These are phyloP conservation scores for Babjeviella inositovora DNA, from an alignment of 805 yeast species.

Conservation along the genomic window DNA sequence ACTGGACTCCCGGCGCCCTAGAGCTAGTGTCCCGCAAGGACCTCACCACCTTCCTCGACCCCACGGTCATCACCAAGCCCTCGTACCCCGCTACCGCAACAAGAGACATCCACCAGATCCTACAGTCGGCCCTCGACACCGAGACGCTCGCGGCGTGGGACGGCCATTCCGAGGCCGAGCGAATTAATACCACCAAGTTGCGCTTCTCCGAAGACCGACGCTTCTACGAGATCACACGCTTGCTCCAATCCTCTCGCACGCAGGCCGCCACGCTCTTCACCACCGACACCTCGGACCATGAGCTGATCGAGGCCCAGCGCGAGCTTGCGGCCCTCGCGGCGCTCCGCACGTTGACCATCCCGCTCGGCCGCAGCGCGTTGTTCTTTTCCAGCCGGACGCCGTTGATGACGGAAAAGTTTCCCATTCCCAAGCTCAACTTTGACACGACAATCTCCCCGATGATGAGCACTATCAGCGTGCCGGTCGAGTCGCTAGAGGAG, in stretches of 20 bases:
- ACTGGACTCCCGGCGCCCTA: slow-evolving; percentile 27
- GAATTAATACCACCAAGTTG: slow-evolving; percentile 48
- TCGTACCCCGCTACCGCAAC: slow-evolving; percentile 3
- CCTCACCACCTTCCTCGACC: slow-evolving; percentile 9
- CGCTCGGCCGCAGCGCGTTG: slow-evolving; percentile 67
- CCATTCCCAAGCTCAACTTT: slow-evolving; percentile 62
- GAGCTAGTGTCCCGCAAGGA: slow-evolving; percentile 58
- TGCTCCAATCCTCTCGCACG: slow-evolving; percentile 53
- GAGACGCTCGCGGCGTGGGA: slow-evolving; percentile 49
- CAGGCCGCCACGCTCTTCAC: slow-evolving; percentile 31
- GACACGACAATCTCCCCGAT: slow-evolving; percentile 50
- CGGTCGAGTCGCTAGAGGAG: slow-evolving; percentile 32
- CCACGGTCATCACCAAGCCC: slow-evolving; percentile 1
- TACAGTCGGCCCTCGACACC: slow-evolving; percentile 18
- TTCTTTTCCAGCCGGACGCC: slow-evolving; percentile 59
- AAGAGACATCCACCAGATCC: slow-evolving; percentile 24
- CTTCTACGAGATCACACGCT: slow-evolving; percentile 56
- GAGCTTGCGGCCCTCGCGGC: slow-evolving; percentile 47
- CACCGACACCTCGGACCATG: slow-evolving; percentile 34
- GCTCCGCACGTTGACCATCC: slow-evolving; percentile 56
- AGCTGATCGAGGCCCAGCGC: slow-evolving; percentile 32
- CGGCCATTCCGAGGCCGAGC: slow-evolving; percentile 54
- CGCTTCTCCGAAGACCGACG: slow-evolving; percentile 70
- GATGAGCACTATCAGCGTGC: slow-evolving; percentile 45
- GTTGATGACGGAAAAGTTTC: slow-evolving; percentile 70